These are phyloP conservation scores for Fagopyrum esculentum DNA, from an alignment of 148 eudicot genomes.

Conservation along the genomic window DNA sequence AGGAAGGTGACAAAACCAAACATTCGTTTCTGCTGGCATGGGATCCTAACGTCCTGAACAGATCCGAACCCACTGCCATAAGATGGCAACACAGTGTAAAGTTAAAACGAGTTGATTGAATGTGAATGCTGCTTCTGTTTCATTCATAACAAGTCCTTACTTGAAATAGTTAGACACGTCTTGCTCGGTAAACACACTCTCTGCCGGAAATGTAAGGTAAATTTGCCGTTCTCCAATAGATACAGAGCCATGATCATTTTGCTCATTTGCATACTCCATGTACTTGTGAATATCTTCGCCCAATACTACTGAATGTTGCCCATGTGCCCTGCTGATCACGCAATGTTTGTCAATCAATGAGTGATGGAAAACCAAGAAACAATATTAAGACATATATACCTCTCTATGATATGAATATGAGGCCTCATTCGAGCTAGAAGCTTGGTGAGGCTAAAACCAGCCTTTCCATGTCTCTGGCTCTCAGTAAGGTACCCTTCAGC, in stretches of 20 bases:
- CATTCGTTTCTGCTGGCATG: constrained; percentile 67
- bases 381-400: constrained; percentile 18
- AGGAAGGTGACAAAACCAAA: constrained; percentile 65
- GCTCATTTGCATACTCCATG: constrained; percentile 29
- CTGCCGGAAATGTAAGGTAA: constrained; percentile 63
- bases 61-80: constrained; percentile 46
- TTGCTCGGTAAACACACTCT: constrained; percentile 52
- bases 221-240: constrained; percentile 47
- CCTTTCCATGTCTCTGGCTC: constrained; percentile 67
- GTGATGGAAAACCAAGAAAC: not conserved
- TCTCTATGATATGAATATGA: constrained; percentile 38
- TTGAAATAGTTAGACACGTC: constrained; percentile 55
- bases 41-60: constrained; percentile 72
- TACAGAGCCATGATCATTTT: constrained; percentile 43
- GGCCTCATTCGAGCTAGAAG: constrained; percentile 47
- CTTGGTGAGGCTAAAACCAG: constrained; percentile 61
- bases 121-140: not conserved
- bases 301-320: constrained; percentile 49
- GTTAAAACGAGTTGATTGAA: not conserved
- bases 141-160: constrained; percentile 15
- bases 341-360: not conserved
- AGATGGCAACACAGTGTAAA: not conserved
- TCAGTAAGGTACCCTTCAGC: constrained; percentile 68
- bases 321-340: constrained; percentile 40
- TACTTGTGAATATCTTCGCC: constrained; percentile 49